Base-by-base conservation (phyloP, 2,329 filamentous ascomycete genomes). In the Cladosporium sp. region DNA sequence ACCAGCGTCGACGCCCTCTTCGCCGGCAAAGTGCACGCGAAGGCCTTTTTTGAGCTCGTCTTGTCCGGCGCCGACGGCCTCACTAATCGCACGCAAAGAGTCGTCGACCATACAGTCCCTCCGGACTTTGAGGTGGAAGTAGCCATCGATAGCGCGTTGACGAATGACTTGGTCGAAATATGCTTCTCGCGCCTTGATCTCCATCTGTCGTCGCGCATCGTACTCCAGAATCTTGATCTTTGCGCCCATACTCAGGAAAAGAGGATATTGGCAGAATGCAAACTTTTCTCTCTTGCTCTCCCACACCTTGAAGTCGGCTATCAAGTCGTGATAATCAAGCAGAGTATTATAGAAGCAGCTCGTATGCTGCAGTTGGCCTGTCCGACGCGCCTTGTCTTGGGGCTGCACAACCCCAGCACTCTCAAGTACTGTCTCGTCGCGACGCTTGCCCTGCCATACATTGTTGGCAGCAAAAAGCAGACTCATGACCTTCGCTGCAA, bases 31-130 rank as follows among this genome's bases (percentile, higher is more conserved):
- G 60, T 89, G 86, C 60, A 97, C 94, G 17, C 88, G 85, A 28
- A 97, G 77, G 0, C 88, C 89, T 72, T 96, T 97, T 73, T 96
- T 96, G 71, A 96, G 87, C 63, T 96, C 92, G 66, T 93, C 90
- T 55, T 87, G 84, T 12, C 88, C 86, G 56, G 87, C 85, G 14
- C 91, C 90, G 55, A 96, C 87, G 22, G 91, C 89, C 74, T 92
- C 89, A 68, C 91, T 92, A 30, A 97, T 91, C 36, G 87, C 84
- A 62, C 88, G 88, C 28, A 97, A 79, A 65, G 91, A 96, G 72
- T 96, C 92, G 58, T 96, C 91, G 2, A 94, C 89, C 43, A 96
- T 78, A 68, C 92, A 96, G 55, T 96, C 90, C 57, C 92, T 81
- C 20, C 92, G 84, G 14, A 97, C 85, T 62, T 84, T 87, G 37